Base-by-base conservation (phyloP, 805 yeast species). In the Ogataea methylovora region DNA sequence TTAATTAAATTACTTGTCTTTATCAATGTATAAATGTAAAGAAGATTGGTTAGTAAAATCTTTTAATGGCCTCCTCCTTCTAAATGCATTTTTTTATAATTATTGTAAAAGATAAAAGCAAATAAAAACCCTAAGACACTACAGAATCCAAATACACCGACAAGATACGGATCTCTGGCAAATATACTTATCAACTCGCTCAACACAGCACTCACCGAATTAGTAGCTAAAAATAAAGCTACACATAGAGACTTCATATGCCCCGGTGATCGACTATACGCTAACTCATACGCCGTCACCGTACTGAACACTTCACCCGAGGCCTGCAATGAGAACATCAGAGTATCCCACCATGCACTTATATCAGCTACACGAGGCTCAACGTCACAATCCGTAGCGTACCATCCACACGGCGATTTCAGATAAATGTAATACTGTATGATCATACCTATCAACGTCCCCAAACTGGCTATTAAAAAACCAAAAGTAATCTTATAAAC, bases 231-330 rank as follows among this genome's bases (percentile, higher is more conserved):
- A 33, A 51, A 56, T 14, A 55, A 34, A 1, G 77, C 70, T 60
- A 69, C 56, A 12, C 71, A 74, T 38, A 71, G 57, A 27, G 75
- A 69, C 46, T 67, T 66, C 71, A 71, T 64, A 27, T 61, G 56
- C 7, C 59, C 65, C 22, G 78, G 75, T 5, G 76, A 58, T 47
- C 70, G 57, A 3, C 74, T 63, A 50, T 71, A 73, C 1, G 79
- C 77, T 37, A 71, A 54, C 49, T 72, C 76, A 44, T 71, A 72
- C 23, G 68, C 73, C 11, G 76, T 70, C 20, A 65, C 63, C 35
- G 52, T 63, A 10, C 74, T 68, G 44, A 70, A 71, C 50, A 76
- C 70, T 48, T 73, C 78, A 32, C 75, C 71, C 8, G 63, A 58
- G 14, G 77, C 78, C 24, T 64, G 63, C 32, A 71, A 49, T n/a